Base-by-base conservation (phyloP, 2,329 filamentous ascomycete species). In the Purpureocillium lavendulum region DNA sequence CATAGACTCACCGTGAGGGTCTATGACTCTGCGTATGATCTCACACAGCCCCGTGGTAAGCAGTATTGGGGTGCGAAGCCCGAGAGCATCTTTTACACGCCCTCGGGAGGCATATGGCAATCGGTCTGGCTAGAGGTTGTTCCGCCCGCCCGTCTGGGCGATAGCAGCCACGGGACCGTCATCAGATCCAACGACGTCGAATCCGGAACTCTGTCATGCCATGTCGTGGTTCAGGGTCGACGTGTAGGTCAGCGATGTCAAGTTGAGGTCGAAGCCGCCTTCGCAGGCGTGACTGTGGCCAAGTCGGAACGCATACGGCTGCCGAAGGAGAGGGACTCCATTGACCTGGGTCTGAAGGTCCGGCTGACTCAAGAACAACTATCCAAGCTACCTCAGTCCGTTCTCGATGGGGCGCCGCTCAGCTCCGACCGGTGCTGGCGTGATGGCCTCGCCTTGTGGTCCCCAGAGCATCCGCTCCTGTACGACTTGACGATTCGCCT, bases 11-110 rank as follows among this genome's bases (percentile, higher is more conserved):
- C 73, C 0, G 39, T 83, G 4, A 66, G 80, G 3, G 73, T 82
- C 0, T 72, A 71, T 30, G 80, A 84, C 55, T 82, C 79, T 1
- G 74, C 79, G 0, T 73, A 71, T 43, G 80, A 84, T 43, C 59
- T 82, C 7, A 71, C 73, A 0, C 80, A 84, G 54, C 80, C 77
- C 1, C 66, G 80, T 26, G 80, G 80, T 0, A 84, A 84, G 55
- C 80, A 84, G 56, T 80, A 79, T 50, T 80, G 76, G 76, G 69
- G 66, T 4, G 70, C 73, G 1, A 66, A 76, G 54, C 73, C 76
- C 0, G 75, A 80, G 53, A 73, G 69, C 38, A 77, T 77, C 48
- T 77, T 76, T 49, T 77, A 77, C 49, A 75, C 71, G 1, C 73
- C 73, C 0, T 72, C 70, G 8, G 70, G 70, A 21, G 73, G 73